Base-by-base conservation (phyloP, 73 alveolate species). In the Paramecium sonneborni region DNA sequence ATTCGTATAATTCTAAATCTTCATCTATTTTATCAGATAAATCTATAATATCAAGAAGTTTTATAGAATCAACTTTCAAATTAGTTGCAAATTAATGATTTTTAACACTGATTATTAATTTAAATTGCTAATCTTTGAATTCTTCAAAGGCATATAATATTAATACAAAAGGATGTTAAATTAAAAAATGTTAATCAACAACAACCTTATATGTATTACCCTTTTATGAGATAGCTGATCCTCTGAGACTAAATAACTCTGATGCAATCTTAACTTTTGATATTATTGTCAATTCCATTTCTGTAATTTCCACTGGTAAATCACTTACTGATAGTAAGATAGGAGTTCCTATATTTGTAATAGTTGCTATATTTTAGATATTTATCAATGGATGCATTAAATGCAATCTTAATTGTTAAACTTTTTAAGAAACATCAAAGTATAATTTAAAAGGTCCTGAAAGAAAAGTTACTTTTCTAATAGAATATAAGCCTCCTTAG, bases 351-450 rank as follows among this genome's bases (percentile, higher is more conserved):
- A 30, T 21, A 37, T 38, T 62, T 26, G 48, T 34, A 38, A 35
- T 72, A 37, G 57, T 72, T 35, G 32, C 58, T n/a, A 24, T 6
- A 15, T 18, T 38, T 18, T 72, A 72, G 2, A 37, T 72, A 32
- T 72, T 23, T 15, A 72, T 72, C 15, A 12, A 35, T 35, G 86
- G 86, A 18, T 72, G 57, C 48, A 72, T 14, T 1, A 72, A n/a
- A 35, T 72, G 55, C 14, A 72, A 30, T 37, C 35, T 72, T 41
- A 72, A 15, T 35, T 72, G 12, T n/a, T 72, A 20, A 1, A 72
- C 57, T 72, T 72, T 72, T 41, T 72, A 30, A 1, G 86, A 72
- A 20, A 72, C 86, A 72, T 72, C 86, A 72, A 72, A 72, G 20
- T 72, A 72, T 1, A 72, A 15, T 34, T 72, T 72, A 15, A 72